phyloP scores from a whole-genome alignment of 2,329 filamentous ascomycete genomes.

The Aureobasidium namibiae region DNA sequence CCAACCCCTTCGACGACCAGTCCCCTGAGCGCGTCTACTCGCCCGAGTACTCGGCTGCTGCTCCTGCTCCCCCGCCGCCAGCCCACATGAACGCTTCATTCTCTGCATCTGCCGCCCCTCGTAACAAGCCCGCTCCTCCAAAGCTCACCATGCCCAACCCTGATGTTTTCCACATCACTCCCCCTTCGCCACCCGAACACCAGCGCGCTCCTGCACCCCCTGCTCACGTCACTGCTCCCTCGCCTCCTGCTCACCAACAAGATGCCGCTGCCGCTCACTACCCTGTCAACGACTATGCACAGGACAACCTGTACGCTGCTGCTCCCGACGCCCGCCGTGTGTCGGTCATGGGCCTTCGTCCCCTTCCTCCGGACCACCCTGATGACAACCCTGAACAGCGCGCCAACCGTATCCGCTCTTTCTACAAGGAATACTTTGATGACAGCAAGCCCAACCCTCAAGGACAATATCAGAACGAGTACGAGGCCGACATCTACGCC shows the following conservation, averaged over 20 bases:
- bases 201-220: neutral
- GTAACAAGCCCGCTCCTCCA: constrained; percentile 1
- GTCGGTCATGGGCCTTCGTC: constrained; percentile 59
- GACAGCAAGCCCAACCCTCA: constrained; percentile 53
- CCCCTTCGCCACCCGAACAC: constrained; percentile 8
- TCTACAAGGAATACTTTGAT: constrained; percentile 99
- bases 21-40: constrained; percentile 1
- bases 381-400: constrained; percentile 87
- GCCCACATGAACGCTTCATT: neutral
- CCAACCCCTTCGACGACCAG: constrained; percentile 2
- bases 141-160: constrained; percentile 5
- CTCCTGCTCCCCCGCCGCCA: neutral
- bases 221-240: constrained; percentile 4
- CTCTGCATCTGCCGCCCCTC: neutral
- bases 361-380: constrained; percentile 78
- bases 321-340: constrained; percentile 39
- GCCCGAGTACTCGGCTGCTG: neutral
- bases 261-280: neutral
- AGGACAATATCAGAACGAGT: constrained; percentile 43
- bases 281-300: neutral
- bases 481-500: constrained; percentile 57
- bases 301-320: neutral
- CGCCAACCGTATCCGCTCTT: constrained; percentile 93
- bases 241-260: constrained; percentile 5
- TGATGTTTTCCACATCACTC: constrained; percentile 7